phyloP scores from a whole-genome alignment of 2,329 filamentous ascomycete species.

The Fusarium humuli region DNA sequence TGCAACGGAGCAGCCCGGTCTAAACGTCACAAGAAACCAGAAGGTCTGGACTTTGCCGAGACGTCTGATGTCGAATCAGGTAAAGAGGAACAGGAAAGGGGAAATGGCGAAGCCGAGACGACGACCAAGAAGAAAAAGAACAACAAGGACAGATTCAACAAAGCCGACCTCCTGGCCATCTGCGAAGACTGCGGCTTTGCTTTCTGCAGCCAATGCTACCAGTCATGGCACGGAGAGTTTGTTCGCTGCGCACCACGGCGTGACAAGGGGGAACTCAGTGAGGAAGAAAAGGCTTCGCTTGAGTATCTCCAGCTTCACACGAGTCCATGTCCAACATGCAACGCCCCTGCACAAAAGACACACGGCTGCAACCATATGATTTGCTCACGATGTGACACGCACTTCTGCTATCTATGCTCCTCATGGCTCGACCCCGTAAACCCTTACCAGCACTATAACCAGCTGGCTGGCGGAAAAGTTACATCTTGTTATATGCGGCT shows the following conservation, averaged over 20 bases:
- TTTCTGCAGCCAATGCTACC: slow-evolving; percentile 77
- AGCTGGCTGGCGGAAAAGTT: slow-evolving; percentile 60
- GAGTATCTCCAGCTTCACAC: slow-evolving; percentile 87
- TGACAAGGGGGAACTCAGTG: slow-evolving; percentile 76
- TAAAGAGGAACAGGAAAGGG: slow-evolving; percentile 57
- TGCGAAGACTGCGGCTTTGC: slow-evolving; percentile 92
- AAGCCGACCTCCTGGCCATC: slow-evolving; percentile 77
- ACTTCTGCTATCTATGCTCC: slow-evolving; percentile 95
- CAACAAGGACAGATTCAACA: slow-evolving; percentile 52
- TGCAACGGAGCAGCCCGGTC: slow-evolving; percentile 89
- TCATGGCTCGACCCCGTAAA: slow-evolving; percentile 85
- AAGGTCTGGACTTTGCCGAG: slow-evolving; percentile 71
- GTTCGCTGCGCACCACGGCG: slow-evolving; percentile 74
- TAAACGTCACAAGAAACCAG: slow-evolving; percentile 77
- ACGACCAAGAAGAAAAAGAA: slow-evolving; percentile 40
- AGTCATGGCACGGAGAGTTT: slow-evolving; percentile 95
- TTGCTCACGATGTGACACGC: slow-evolving; percentile 87
- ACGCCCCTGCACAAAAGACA: slow-evolving; percentile 86
- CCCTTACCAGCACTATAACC: slow-evolving; percentile 91
- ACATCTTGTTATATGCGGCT: slow-evolving; percentile 84
- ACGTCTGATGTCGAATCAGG: slow-evolving; percentile 65
- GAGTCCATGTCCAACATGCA: slow-evolving; percentile 89
- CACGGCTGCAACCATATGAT: slow-evolving; percentile 98
- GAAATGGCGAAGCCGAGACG: slow-evolving; percentile 34
- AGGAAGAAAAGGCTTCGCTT: slow-evolving; percentile 86